Evolutionary conservation across 805 yeast genomes (phyloP).

Genomic region (Zygoascus ofunaensis): DNA sequence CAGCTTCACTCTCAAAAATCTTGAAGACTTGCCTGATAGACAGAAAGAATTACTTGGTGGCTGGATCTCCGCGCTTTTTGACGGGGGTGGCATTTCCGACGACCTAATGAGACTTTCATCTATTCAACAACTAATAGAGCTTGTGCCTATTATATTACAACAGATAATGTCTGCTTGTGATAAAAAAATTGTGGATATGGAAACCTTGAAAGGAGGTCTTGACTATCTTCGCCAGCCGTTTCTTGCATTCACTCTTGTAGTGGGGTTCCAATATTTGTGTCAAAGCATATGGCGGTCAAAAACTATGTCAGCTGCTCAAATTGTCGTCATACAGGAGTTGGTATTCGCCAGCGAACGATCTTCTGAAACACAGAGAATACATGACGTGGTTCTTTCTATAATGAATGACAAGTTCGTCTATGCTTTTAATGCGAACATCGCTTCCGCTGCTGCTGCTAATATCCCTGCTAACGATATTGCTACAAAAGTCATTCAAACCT

Average conservation of each 20-base stretch:
- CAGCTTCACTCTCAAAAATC: background rate
- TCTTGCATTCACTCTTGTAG: conserved; percentile 47
- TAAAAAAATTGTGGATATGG: conserved; percentile 45
- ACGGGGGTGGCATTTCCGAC: conserved; percentile 78
- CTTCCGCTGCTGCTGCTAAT: conserved; percentile 4
- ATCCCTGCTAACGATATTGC: conserved; percentile 6
- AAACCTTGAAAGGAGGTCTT: conserved; percentile 62
- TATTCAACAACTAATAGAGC: conserved; percentile 54
- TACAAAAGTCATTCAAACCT: background rate
- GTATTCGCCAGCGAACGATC: conserved; percentile 35
- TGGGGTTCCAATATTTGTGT: conserved; percentile 44
- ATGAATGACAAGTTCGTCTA: conserved; percentile 20
- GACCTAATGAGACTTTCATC: conserved; percentile 61
- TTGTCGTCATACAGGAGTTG: conserved; percentile 31
- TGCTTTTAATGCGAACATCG: conserved; percentile 5
- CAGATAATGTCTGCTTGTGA: conserved; percentile 60
- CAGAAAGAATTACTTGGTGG: conserved; percentile 37
- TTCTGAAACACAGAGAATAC: conserved; percentile 39
- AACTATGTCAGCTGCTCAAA: conserved; percentile 31
- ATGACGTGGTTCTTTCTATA: conserved; percentile 31
- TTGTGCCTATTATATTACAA: conserved; percentile 66
- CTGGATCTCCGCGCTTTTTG: conserved; percentile 78
- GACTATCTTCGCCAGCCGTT: conserved; percentile 83
- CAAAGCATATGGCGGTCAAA: conserved; percentile 33
- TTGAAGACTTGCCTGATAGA: conserved; percentile 17